phyloP scores from a whole-genome alignment of 2,329 filamentous ascomycete genomes.

The Fusarium hostae region DNA sequence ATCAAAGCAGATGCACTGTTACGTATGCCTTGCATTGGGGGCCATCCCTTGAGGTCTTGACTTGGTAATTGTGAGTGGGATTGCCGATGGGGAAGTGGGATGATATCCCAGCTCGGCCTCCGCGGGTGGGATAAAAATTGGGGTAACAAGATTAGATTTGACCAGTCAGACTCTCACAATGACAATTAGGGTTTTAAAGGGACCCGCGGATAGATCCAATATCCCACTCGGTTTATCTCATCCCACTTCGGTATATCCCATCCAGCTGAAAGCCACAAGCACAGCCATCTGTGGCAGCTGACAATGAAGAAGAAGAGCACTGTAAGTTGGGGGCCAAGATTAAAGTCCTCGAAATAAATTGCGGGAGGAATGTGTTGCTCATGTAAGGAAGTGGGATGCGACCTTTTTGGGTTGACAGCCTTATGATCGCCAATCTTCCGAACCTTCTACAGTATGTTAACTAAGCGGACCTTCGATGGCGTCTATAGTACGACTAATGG shows the following conservation, averaged over 20 bases:
- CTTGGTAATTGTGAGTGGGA: constrained; percentile 42
- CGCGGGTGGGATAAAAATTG: constrained; percentile 1
- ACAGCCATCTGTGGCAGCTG: not conserved
- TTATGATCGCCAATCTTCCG: not conserved
- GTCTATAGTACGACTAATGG: not conserved
- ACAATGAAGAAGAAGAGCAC: not conserved
- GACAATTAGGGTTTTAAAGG: not conserved
- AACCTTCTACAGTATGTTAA: not conserved
- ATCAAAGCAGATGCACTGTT: not conserved
- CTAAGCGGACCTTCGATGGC: constrained; percentile 2
- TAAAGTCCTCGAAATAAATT: not conserved
- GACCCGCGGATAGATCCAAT: not conserved
- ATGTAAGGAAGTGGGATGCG: not conserved
- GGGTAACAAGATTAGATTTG: accelerated
- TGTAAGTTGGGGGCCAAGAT: not conserved
- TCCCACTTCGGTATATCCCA: constrained; percentile 18
- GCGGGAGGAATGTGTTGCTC: not conserved
- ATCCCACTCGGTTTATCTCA: constrained; percentile 25
- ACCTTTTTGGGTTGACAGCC: not conserved
- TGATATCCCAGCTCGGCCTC: constrained; percentile 27
- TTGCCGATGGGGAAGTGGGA: constrained; percentile 33
- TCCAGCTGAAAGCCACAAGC: not conserved
- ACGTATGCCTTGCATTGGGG: constrained; percentile 19
- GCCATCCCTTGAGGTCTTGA: constrained; percentile 14
- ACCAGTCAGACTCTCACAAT: accelerated